Conservation (phyloP, 2,329 filamentous ascomycete species). For the Plectosphaerella sp. region DNA sequence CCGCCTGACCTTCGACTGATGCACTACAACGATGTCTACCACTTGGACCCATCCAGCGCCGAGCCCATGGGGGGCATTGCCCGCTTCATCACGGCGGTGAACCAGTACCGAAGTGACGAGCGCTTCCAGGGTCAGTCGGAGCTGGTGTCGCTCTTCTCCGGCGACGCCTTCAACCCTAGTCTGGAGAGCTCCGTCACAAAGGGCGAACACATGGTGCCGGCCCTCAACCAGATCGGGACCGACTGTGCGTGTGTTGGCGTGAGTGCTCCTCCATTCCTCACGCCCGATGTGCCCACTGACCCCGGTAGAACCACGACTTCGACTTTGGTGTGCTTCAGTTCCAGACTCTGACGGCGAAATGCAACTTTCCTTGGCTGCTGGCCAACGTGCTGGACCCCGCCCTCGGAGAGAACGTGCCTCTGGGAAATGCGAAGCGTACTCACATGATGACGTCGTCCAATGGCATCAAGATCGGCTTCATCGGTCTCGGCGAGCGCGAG, state of each 20-base stretch:
- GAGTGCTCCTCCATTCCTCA: constrained; percentile 26
- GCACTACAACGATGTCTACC: constrained; percentile 94
- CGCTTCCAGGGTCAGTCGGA: constrained; percentile 59
- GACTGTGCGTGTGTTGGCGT: constrained; percentile 80
- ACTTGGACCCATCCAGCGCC: constrained; percentile 69
- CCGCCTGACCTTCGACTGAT: constrained; percentile 72
- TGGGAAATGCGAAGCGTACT: constrained; percentile 72
- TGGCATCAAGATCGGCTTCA: constrained; percentile 79
- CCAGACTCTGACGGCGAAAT: constrained; percentile 65
- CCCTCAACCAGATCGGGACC: constrained; percentile 74
- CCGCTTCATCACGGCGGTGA: constrained; percentile 73
- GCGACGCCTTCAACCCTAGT: constrained; percentile 89
- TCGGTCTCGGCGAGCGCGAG: constrained; percentile 82
- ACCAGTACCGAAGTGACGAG: constrained; percentile 64
- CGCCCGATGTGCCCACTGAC: not conserved
- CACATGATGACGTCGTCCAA: constrained; percentile 75
- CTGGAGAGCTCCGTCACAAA: constrained; percentile 87
- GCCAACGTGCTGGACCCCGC: constrained; percentile 85
- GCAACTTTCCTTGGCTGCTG: constrained; percentile 83
- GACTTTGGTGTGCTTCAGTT: constrained; percentile 88
- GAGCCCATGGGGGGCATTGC: constrained; percentile 80
- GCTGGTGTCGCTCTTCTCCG: constrained; percentile 79
- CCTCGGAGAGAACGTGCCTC: constrained; percentile 67
- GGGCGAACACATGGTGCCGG: constrained; percentile 84
- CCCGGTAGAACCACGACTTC: constrained; percentile 74